These are phyloP conservation scores for Osmanthus fragrans DNA, from an alignment of 257 asterid genomes.

Conservation along the genomic window DNA sequence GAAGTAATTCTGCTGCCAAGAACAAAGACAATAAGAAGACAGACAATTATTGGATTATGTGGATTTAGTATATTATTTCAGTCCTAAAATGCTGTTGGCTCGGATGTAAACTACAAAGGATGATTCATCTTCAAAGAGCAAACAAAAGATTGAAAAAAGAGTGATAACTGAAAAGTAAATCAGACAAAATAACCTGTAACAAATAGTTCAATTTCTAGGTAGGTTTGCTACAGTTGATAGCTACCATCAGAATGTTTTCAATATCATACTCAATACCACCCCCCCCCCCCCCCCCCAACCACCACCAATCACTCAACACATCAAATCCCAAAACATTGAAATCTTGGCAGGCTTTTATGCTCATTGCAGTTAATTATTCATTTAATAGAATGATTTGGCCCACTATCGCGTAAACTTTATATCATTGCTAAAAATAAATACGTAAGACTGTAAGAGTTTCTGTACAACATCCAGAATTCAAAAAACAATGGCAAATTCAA, in stretches of 20 bases:
- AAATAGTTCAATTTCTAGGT: background rate
- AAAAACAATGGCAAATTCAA: background rate
- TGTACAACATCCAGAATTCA: background rate
- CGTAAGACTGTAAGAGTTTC: background rate
- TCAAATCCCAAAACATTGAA: background rate
- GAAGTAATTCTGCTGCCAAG: background rate
- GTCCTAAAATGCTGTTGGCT: background rate
- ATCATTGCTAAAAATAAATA: background rate
- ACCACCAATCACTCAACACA: background rate
- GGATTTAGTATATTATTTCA: background rate
- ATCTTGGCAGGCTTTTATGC: background rate
- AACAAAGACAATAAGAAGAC: background rate
- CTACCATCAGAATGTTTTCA: background rate
- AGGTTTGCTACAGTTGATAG: background rate
- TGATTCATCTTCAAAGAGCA: background rate
- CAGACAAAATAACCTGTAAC: background rate
- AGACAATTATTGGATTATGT: background rate
- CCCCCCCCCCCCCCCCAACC: background rate
- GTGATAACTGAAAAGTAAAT: conserved; percentile 1
- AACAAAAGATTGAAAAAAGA: background rate
- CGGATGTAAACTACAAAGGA: background rate
- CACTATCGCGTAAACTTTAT: background rate
- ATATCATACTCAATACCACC: background rate
- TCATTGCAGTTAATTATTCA: background rate
- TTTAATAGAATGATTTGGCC: background rate